Conservation (phyloP, 371 early-diverging fungal genomes). For the Apophysomyces variabilis region DNA sequence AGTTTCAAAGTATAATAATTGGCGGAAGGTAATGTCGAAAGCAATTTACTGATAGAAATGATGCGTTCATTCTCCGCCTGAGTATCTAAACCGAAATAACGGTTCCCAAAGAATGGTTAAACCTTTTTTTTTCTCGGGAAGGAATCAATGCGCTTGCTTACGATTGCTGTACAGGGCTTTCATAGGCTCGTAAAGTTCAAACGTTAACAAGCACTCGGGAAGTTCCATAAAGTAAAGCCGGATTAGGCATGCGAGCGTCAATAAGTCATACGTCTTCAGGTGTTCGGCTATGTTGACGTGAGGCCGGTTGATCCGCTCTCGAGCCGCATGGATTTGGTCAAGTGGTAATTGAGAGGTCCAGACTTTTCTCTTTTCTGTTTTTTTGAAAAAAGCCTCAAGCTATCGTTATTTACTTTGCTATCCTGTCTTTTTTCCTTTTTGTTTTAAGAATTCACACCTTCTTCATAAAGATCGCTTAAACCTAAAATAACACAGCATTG, state of each 20-base stretch:
- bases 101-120: no score
- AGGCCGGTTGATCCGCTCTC: constrained; percentile 59
- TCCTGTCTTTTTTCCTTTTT: background rate
- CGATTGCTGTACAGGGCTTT: constrained; percentile 68
- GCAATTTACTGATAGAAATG: constrained; percentile 50
- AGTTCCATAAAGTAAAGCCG: constrained; percentile 76
- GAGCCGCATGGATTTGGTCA: constrained; percentile 63
- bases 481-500: background rate
- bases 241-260: constrained; percentile 64
- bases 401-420: background rate
- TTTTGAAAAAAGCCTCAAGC: background rate
- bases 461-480: background rate
- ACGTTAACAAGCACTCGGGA: constrained; percentile 72
- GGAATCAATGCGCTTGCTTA: constrained; percentile 29
- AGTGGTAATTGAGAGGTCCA: constrained; percentile 69
- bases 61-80: constrained; percentile 47
- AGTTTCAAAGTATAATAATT: constrained; percentile 57
- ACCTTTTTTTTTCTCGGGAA: no score
- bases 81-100: constrained; percentile 20
- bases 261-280: constrained; percentile 60
- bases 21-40: constrained; percentile 55
- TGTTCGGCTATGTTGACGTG: constrained; percentile 44
- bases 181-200: constrained; percentile 76
- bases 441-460: background rate
- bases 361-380: constrained; percentile 35